phyloP scores from a whole-genome alignment of 2,329 filamentous ascomycete species.

The Xylariaceae sp. region DNA sequence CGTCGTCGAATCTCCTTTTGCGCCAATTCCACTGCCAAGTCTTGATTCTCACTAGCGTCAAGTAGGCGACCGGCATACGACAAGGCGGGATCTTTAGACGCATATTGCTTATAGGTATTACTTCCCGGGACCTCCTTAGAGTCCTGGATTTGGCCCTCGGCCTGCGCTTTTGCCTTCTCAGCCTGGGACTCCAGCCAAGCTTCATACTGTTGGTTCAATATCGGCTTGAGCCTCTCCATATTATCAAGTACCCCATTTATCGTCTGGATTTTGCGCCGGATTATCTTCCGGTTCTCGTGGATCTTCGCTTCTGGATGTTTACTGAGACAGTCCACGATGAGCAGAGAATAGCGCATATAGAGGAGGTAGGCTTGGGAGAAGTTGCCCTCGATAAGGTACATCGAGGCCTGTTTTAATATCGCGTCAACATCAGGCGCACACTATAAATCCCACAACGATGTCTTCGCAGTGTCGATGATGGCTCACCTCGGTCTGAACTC shows the following conservation, averaged over 20 bases:
- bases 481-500: slow-evolving; percentile 71
- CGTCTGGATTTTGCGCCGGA: slow-evolving; percentile 48
- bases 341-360: slow-evolving; percentile 79
- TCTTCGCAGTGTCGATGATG: background rate
- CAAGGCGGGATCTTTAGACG: slow-evolving; percentile 57
- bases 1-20: slow-evolving; percentile 65
- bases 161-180: slow-evolving; percentile 33
- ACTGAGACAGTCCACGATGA: slow-evolving; percentile 72
- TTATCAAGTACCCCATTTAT: slow-evolving; percentile 57
- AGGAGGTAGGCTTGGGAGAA: slow-evolving; percentile 84
- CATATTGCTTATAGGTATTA: slow-evolving; percentile 42
- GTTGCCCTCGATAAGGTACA: slow-evolving; percentile 82
- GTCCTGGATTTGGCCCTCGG: slow-evolving; percentile 16
- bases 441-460: background rate
- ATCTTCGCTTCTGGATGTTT: slow-evolving; percentile 71
- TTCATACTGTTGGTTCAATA: slow-evolving; percentile 66
- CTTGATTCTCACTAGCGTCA: slow-evolving; percentile 64
- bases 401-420: slow-evolving; percentile 57
- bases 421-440: slow-evolving; percentile 2
- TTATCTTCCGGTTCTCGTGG: slow-evolving; percentile 57
- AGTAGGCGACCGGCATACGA: slow-evolving; percentile 52
- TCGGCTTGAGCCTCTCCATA: slow-evolving; percentile 74
- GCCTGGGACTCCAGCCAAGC: slow-evolving; percentile 56
- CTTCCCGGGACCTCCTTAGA: slow-evolving; percentile 14
- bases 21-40: slow-evolving; percentile 71